Conservation (phyloP, 805 yeast species). For the Lipomyces sp. region DNA sequence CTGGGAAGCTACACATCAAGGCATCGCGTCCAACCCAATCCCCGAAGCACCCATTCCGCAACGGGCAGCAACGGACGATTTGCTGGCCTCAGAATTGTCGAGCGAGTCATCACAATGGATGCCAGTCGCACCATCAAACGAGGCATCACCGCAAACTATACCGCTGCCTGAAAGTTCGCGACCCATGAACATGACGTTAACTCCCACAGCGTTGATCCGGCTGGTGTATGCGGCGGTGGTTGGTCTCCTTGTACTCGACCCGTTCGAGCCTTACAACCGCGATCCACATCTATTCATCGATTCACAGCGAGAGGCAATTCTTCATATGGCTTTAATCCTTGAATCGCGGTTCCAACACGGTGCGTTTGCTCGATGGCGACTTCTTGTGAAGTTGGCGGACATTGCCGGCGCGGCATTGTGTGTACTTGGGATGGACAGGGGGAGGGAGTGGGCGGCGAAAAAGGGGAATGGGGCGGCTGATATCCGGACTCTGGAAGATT, state of each 20-base stretch:
- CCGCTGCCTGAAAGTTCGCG: not conserved
- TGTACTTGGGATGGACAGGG: constrained; percentile 14
- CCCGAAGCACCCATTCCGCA: constrained; percentile 6
- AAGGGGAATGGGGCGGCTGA: constrained; percentile 17
- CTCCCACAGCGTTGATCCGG: constrained; percentile 21
- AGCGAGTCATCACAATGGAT: not conserved
- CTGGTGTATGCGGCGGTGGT: constrained; percentile 28
- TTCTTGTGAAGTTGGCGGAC: constrained; percentile 16
- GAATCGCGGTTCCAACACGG: constrained; percentile 9
- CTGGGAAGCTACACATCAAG: constrained; percentile 20
- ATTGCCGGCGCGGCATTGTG: constrained; percentile 19
- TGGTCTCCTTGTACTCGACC: constrained; percentile 24
- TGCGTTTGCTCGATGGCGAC: constrained; percentile 23
- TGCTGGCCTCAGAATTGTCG: not conserved
- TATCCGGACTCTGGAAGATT: constrained; percentile 20
- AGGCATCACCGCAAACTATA: constrained; percentile 7
- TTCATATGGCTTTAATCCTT: constrained; percentile 13
- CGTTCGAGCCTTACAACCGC: constrained; percentile 1
- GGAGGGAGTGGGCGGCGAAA: constrained; percentile 19
- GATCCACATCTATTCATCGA: constrained; percentile 16
- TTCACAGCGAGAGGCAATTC: constrained; percentile 16
- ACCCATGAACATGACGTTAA: not conserved
- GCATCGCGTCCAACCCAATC: not conserved
- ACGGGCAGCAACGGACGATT: not conserved
- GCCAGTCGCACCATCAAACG: constrained; percentile 1